Evolutionary conservation across 2,329 filamentous ascomycete genomes (phyloP).

Genomic region (Penicillium sclerotigenum): DNA sequence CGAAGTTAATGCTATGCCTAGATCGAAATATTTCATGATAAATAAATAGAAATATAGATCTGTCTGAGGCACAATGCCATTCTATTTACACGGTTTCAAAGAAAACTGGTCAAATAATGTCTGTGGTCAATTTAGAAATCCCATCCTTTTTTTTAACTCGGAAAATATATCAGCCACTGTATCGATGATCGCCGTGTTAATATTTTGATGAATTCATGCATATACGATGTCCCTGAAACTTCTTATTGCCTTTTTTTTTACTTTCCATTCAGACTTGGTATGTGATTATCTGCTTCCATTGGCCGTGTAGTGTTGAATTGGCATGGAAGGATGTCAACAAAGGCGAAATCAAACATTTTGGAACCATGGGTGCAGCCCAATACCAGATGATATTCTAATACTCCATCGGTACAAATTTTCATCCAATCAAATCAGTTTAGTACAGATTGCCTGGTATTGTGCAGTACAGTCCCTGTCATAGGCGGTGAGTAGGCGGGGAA

Average conservation of each 20-base stretch:
- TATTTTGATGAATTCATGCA: background rate
- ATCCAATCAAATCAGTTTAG: background rate
- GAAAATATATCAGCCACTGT: constrained; percentile 8
- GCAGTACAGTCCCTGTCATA: constrained; percentile 17
- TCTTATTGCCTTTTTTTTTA: background rate
- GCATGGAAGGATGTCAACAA: background rate
- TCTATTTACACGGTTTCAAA: background rate
- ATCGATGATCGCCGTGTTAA: background rate
- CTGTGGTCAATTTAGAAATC: background rate
- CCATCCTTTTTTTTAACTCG: background rate
- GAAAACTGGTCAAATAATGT: background rate
- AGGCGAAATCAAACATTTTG: constrained; percentile 3
- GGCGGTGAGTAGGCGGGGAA: constrained; percentile 25
- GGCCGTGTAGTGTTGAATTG: background rate
- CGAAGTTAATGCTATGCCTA: background rate
- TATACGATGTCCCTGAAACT: background rate
- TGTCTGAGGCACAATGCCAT: constrained; percentile 3
- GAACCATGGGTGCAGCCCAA: constrained; percentile 5
- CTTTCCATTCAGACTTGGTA: background rate
- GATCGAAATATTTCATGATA: background rate
- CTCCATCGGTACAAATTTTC: accelerated
- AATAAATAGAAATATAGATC: background rate
- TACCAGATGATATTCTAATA: background rate
- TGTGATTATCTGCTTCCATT: background rate
- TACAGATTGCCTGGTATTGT: constrained; percentile 5